phyloP scores from a whole-genome alignment of 495 filamentous ascomycete species.

The Penicillium cataractarum region DNA sequence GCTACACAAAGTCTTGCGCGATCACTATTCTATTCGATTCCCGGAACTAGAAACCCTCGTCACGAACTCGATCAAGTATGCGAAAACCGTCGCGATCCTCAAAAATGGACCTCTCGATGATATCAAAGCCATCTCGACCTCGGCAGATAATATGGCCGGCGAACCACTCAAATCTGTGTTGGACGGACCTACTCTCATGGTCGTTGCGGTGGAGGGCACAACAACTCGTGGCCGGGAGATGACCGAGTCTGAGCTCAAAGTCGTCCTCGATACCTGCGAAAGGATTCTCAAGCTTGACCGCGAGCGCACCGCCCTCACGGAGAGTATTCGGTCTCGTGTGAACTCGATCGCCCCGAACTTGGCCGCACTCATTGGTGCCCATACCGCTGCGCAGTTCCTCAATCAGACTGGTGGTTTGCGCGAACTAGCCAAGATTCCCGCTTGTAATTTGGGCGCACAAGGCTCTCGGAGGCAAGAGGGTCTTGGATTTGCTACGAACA shows the following conservation, averaged over 20 bases:
- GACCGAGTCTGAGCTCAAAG: slow-evolving; percentile 71
- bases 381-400: slow-evolving; percentile 95
- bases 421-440: slow-evolving; percentile 86
- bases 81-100: slow-evolving; percentile 91
- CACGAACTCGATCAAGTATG: slow-evolving; percentile 90
- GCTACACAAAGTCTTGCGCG: slow-evolving; percentile 92
- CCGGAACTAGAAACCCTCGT: slow-evolving; percentile 95
- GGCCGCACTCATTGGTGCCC: slow-evolving; percentile 86
- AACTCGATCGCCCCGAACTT: slow-evolving; percentile 93
- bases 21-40: slow-evolving; percentile 93
- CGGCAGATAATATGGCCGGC: slow-evolving; percentile 73
- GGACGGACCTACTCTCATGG: slow-evolving; percentile 89
- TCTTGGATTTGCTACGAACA: slow-evolving; percentile 90
- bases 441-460: slow-evolving; percentile 88
- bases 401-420: slow-evolving; percentile 89
- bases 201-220: slow-evolving; percentile 93
- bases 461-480: slow-evolving; percentile 84
- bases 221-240: slow-evolving; percentile 82
- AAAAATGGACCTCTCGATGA: slow-evolving; percentile 91
- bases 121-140: slow-evolving; percentile 73
- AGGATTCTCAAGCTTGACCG: slow-evolving; percentile 85
- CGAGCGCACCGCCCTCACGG: slow-evolving; percentile 84
- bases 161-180: slow-evolving; percentile 76
- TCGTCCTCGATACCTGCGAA: slow-evolving; percentile 77
- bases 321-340: slow-evolving; percentile 98